Evolutionary conservation across 2,329 filamentous ascomycete genomes (phyloP), one percentile per base, ranked within the genome.

Genomic region (Moelleriella libera): DNA sequence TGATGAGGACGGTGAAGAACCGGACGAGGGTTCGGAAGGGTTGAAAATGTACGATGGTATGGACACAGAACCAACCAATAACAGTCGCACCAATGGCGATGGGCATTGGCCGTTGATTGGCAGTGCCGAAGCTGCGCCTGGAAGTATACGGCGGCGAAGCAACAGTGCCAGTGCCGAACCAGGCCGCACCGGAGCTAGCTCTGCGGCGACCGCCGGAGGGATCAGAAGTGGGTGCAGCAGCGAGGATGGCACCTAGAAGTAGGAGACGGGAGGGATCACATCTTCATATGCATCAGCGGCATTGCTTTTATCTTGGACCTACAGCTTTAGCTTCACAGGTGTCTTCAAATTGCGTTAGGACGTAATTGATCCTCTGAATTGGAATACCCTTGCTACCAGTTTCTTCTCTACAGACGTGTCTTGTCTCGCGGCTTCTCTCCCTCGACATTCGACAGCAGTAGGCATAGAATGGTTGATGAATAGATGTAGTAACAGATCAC

Each of bases 1-100:
- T 1, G 69, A 70, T 6, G 65, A 69, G 46, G 63, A 67, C 31
- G 63, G 63, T 2, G 64, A 65, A 21, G 64, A 66, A n/a, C 62
- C 62, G 2, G 64, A 67, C 5, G 58, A 64, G 9, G 62, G 63
- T 8, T 44, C 32, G 2, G 48, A 43, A n/a, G 42, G 45, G 5
- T 7, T 49, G 5, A 11, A 56, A 12, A 66, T 66, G 52, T 61
- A 64, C 41, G 59, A 49, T 1, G 11, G 8, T 28, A 46, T 44
- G 47, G 43, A 61, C 7, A 45, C 45, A 8, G 48, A 52, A 7
- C 9, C 34, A 9, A 9, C 28, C 2, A 45, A 41, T 5, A 28
- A 30, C 9, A 47, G 30, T 9, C 45, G 43, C 12, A 28, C 31
- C 10, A 45, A n/a, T 30, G 30, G 46, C 5, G 21, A 44, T 3